A percentile compares a stretch with the other conserved stretches of the same genome.
phyloP scores from a whole-genome alignment of 2,329 filamentous ascomycete species.

The Basipetospora chlamydospora region DNA sequence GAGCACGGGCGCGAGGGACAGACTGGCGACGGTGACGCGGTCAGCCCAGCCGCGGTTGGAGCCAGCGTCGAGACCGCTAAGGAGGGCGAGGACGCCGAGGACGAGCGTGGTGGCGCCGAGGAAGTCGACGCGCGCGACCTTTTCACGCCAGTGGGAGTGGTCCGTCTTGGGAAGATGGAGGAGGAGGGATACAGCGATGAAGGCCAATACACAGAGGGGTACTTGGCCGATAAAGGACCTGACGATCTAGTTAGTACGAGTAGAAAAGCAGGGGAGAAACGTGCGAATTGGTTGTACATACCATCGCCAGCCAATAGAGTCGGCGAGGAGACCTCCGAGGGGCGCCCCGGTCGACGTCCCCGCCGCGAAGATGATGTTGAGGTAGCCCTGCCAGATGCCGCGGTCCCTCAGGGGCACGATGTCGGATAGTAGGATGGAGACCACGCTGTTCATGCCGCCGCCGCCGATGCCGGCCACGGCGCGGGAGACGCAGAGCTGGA shows the following conservation, averaged over 20 bases:
- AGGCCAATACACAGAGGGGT: slow-evolving; percentile 52
- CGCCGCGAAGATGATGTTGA: slow-evolving; percentile 57
- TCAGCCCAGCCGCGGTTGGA: slow-evolving; percentile 56
- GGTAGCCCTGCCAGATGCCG: slow-evolving; percentile 57
- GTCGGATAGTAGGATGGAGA: slow-evolving; percentile 52
- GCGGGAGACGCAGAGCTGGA: slow-evolving; percentile 50
- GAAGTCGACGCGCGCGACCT: slow-evolving; percentile 58
- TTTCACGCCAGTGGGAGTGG: slow-evolving; percentile 47
- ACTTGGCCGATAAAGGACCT: slow-evolving; percentile 59
- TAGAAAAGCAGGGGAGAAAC: slow-evolving; percentile 20
- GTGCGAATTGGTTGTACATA: slow-evolving; percentile 16
- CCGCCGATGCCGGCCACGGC: slow-evolving; percentile 43
- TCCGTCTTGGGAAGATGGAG: slow-evolving; percentile 46
- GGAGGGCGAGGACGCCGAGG: slow-evolving; percentile 47
- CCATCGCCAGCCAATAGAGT: slow-evolving; percentile 64
- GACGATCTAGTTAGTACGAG: slow-evolving; percentile 19
- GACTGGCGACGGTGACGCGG: slow-evolving; percentile 39
- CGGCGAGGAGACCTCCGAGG: slow-evolving; percentile 55
- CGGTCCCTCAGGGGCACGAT: slow-evolving; percentile 54
- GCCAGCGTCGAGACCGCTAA: slow-evolving; percentile 58
- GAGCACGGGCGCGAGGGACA: slow-evolving; percentile 40
- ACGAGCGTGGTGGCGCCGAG: slow-evolving; percentile 54
- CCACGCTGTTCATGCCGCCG: slow-evolving; percentile 57
- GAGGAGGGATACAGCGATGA: slow-evolving; percentile 45
- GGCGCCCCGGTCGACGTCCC: slow-evolving; percentile 58